These are phyloP conservation scores for Cinnamomum chago DNA, from an alignment of 164 flowering plant species.

Conservation along the genomic window DNA sequence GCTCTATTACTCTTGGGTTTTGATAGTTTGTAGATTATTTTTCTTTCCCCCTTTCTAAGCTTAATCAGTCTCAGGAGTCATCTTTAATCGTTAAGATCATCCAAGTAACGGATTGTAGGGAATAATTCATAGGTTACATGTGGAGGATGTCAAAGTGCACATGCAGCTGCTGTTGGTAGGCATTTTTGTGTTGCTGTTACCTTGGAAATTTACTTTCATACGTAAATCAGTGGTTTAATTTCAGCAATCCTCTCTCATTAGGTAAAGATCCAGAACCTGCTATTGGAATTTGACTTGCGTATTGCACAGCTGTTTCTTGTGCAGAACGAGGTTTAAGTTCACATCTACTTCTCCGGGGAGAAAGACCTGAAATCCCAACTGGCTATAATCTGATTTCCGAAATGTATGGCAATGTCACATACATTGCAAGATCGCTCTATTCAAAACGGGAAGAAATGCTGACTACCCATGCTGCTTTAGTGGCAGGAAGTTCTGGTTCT, in stretches of 20 bases:
- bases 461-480: conserved; percentile 44
- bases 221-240: not conserved
- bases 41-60: not conserved
- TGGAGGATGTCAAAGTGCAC: conserved; percentile 99
- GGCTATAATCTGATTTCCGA: conserved; percentile 80
- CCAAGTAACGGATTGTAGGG: conserved; percentile 23
- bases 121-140: conserved; percentile 75
- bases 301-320: conserved; percentile 76
- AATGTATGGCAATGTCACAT: conserved; percentile 64
- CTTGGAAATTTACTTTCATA: conserved; percentile 2
- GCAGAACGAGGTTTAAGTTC: conserved; percentile 83
- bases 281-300: conserved; percentile 14
- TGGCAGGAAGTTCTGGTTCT: conserved; percentile 59
- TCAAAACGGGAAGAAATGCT: conserved; percentile 79
- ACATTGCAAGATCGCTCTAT: conserved; percentile 75
- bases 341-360: conserved; percentile 94
- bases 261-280: not conserved
- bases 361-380: conserved; percentile 73
- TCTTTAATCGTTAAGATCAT: conserved; percentile 4
- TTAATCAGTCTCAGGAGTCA: not conserved
- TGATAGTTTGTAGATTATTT: not conserved
- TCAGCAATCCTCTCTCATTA: not conserved
- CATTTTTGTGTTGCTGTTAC: not conserved
- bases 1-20: conserved; percentile 1
- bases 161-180: conserved; percentile 93